Evolutionary conservation across 768 basidiomycete genomes (phyloP).

Genomic region (Gelatoporia subvermispora): DNA sequence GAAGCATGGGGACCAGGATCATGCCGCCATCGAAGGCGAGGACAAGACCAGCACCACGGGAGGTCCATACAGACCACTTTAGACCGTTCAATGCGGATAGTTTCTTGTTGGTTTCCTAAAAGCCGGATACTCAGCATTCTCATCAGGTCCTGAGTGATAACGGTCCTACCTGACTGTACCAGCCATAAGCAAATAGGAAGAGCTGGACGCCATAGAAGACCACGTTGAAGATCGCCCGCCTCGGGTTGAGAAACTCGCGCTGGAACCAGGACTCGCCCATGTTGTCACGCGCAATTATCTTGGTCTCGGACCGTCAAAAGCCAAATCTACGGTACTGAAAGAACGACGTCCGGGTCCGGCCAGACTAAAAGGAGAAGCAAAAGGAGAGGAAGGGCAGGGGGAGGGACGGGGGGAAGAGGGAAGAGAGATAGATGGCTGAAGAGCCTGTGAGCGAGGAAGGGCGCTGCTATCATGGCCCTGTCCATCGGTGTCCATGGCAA

Average conservation of each 20-base stretch:
- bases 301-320: conserved; percentile 6
- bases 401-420: conserved; percentile 12
- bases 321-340: conserved; percentile 15
- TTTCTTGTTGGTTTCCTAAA: conserved; percentile 52
- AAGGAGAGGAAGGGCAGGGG: conserved; percentile 18
- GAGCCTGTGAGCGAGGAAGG: not conserved
- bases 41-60: conserved; percentile 87
- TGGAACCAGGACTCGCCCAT: conserved; percentile 74
- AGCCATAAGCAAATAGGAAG: conserved; percentile 78
- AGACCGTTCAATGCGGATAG: conserved; percentile 77
- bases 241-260: conserved; percentile 58
- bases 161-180: conserved; percentile 68
- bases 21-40: conserved; percentile 84
- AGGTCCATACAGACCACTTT: conserved; percentile 82
- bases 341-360: conserved; percentile 48
- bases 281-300: conserved; percentile 11
- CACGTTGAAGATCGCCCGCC: conserved; percentile 68
- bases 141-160: not conserved
- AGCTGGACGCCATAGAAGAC: conserved; percentile 80
- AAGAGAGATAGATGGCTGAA: conserved; percentile 6
- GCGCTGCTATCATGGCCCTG: not conserved
- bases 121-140: conserved; percentile 3
- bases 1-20: conserved; percentile 85
- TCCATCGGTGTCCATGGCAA: not conserved
- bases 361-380: conserved; percentile 28